Conservation (phyloP, 2,329 filamentous ascomycete genomes). For the Fusarium pseudonygamai region DNA sequence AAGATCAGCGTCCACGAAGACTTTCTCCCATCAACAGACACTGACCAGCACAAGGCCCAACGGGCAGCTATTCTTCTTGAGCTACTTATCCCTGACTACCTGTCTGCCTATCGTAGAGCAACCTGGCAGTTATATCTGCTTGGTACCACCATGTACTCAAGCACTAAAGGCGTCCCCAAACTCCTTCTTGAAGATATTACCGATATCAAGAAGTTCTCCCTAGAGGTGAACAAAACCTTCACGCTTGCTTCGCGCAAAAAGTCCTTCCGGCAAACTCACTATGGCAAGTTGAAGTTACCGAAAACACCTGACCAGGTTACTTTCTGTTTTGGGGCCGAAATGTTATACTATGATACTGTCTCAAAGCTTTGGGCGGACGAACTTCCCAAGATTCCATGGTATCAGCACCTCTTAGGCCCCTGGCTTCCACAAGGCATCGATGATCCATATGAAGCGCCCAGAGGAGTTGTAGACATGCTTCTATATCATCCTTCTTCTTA, state of each 20-base stretch:
- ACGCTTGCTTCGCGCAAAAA: constrained; percentile 42
- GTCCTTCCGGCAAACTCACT: constrained; percentile 43
- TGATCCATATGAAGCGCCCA: constrained; percentile 15
- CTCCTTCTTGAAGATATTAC: neutral
- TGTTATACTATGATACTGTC: constrained; percentile 29
- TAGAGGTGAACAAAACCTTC: accelerated
- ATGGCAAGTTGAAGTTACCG: constrained; percentile 21
- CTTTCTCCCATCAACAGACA: constrained; percentile 34
- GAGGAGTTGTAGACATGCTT: neutral
- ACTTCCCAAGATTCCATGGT: constrained; percentile 1
- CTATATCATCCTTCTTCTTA: constrained; percentile 61
- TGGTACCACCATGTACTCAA: neutral
- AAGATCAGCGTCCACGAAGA: constrained; percentile 36
- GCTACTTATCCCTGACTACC: constrained; percentile 58
- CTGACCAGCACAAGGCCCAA: neutral
- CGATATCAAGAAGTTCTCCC: neutral
- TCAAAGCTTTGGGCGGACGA: constrained; percentile 25
- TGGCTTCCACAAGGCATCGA: constrained; percentile 34
- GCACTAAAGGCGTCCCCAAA: neutral
- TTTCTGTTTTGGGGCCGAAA: constrained; percentile 26
- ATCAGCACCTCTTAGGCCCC: constrained; percentile 33
- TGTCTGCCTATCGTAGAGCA: constrained; percentile 45
- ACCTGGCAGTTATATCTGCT: constrained; percentile 23
- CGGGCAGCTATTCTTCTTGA: constrained; percentile 58
- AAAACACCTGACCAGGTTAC: constrained; percentile 15